Evolutionary conservation across 1,284 basidiomycete species (phyloP).

Genomic region (Ceratobasidium sp.): DNA sequence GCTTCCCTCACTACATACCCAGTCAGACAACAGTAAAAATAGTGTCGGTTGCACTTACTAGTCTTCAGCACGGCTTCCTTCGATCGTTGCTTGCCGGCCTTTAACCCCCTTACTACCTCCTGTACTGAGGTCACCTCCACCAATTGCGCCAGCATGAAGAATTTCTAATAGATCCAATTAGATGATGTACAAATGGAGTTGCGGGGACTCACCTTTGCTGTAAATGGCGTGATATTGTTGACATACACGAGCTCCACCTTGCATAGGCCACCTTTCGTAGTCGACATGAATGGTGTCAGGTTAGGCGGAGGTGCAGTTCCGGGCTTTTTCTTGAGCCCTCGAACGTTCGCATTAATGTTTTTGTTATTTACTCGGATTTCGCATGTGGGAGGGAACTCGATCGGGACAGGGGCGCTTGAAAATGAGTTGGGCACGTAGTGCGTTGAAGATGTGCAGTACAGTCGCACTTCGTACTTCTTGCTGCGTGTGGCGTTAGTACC

Average conservation of each 20-base stretch:
- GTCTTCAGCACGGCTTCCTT: slow-evolving; percentile 75
- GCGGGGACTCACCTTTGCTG: slow-evolving; percentile 47
- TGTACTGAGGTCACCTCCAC: slow-evolving; percentile 79
- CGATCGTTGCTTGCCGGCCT: slow-evolving; percentile 73
- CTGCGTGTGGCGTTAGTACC: slow-evolving; percentile 58
- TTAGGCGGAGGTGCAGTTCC: slow-evolving; percentile 94
- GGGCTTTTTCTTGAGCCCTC: slow-evolving; percentile 96
- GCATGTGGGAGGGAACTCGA: slow-evolving; percentile 93
- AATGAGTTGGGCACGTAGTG: slow-evolving; percentile 70
- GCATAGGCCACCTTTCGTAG: slow-evolving; percentile 67
- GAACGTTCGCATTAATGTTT: slow-evolving; percentile 80
- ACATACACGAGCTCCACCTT: slow-evolving; percentile 90
- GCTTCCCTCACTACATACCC: slow-evolving; percentile 69
- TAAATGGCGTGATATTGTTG: slow-evolving; percentile 67
- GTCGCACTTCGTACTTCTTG: slow-evolving; percentile 81
- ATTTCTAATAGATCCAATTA: slow-evolving; percentile 71
- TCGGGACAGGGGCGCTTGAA: slow-evolving; percentile 65
- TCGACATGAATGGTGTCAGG: slow-evolving; percentile 72
- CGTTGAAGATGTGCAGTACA: slow-evolving; percentile 94
- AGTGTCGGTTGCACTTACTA: slow-evolving; percentile 63
- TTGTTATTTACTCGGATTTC: slow-evolving; percentile 88
- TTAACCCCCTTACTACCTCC: slow-evolving; percentile 75
- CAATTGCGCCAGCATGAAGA: slow-evolving; percentile 85
- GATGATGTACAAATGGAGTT: slow-evolving; percentile 16
- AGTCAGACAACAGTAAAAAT: slow-evolving; percentile 23